A percentile compares a stretch with the other conserved stretches of the same genome.
phyloP scores from a whole-genome alignment of 805 yeast species.

The Sugiyamaella americana region DNA sequence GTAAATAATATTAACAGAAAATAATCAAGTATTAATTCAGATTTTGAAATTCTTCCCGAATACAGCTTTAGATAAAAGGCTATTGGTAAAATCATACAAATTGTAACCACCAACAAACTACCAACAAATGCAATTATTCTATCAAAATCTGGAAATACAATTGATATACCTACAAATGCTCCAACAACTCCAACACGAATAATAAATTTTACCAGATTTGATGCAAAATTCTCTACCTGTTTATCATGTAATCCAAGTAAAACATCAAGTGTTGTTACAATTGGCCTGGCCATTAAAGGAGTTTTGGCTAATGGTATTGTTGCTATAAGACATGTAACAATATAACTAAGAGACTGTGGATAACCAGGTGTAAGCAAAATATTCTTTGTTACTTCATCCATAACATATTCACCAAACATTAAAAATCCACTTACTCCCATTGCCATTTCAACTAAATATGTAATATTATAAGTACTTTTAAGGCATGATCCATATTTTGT shows the following conservation, averaged over 20 bases:
- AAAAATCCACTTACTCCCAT: constrained; percentile 64
- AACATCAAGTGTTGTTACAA: constrained; percentile 62
- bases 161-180: constrained; percentile 51
- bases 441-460: constrained; percentile 51
- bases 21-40: constrained; percentile 38
- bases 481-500: constrained; percentile 48
- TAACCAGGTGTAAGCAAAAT: constrained; percentile 61
- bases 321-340: constrained; percentile 64
- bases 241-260: constrained; percentile 36
- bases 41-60: constrained; percentile 35
- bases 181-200: constrained; percentile 48
- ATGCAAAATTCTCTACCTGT: constrained; percentile 14
- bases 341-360: constrained; percentile 49
- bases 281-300: constrained; percentile 78
- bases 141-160: constrained; percentile 72
- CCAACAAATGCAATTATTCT: constrained; percentile 77
- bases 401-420: constrained; percentile 67
- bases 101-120: constrained; percentile 68
- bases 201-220: constrained; percentile 13
- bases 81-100: constrained; percentile 75
- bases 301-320: constrained; percentile 77
- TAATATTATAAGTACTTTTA: constrained; percentile 49
- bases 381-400: constrained; percentile 74
- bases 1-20: constrained; percentile 42
- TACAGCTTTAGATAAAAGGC: constrained; percentile 61